phyloP scores from a whole-genome alignment of 805 yeast genomes.

The Groenewaldozyma tartarivorans region DNA sequence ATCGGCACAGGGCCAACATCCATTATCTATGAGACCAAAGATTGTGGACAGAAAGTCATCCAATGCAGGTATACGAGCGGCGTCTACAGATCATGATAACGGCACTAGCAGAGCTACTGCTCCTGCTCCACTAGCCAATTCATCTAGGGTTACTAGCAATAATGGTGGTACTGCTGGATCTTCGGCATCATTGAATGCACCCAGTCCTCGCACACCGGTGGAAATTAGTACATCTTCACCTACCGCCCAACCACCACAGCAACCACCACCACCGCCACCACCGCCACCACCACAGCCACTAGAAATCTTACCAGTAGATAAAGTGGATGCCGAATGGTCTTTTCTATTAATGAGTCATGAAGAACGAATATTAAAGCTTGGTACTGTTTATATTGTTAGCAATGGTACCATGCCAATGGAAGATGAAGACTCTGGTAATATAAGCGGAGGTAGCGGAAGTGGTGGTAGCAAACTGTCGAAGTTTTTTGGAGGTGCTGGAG shows the following conservation, averaged over 20 bases:
- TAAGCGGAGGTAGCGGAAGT: too few species aligned
- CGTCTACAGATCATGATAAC: conserved; percentile 6
- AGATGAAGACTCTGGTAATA: conserved; percentile 17
- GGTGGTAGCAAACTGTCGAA: conserved; percentile 23
- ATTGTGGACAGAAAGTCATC: not conserved
- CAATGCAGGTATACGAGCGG: not conserved
- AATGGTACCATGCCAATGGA: conserved; percentile 5
- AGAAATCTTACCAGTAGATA: conserved; percentile 36
- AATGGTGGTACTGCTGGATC: not conserved
- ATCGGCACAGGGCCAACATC: conserved; percentile 8
- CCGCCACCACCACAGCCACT: conserved; percentile 1
- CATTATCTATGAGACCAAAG: not conserved
- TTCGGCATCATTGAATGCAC: not conserved
- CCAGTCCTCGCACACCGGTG: not conserved
- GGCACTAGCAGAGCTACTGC: not conserved
- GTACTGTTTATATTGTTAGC: conserved; percentile 27
- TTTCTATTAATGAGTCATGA: conserved; percentile 32
- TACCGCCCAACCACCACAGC: conserved; percentile 3
- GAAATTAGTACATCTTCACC: not conserved
- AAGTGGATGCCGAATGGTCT: conserved; percentile 42
- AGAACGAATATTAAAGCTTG: conserved; percentile 40
- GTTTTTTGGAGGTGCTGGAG: conserved; percentile 18
- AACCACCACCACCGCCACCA: conserved; percentile 2
- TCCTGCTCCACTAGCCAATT: not conserved
- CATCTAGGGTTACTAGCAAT: not conserved